Percentiles rank a stretch among this genome's conserved stretches.
phyloP scores from a whole-genome alignment of 2,329 filamentous ascomycete genomes.

The Trichoderma koningii region DNA sequence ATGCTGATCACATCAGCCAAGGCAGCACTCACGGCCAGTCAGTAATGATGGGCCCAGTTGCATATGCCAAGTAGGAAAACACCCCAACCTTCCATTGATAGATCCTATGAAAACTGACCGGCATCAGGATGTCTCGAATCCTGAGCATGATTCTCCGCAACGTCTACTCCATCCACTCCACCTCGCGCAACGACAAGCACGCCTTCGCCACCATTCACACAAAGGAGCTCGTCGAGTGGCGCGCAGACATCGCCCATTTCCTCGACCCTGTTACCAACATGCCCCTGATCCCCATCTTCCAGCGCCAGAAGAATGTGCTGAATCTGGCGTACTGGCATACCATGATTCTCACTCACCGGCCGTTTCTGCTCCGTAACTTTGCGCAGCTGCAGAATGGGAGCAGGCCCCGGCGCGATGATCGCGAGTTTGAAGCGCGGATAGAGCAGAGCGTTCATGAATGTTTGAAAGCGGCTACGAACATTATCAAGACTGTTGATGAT shows the following conservation, averaged over 20 bases:
- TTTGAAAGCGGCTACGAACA: constrained; percentile 11
- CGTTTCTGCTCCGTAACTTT: constrained; percentile 19
- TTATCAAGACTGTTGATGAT: constrained; percentile 19
- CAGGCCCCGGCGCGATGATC: constrained; percentile 14
- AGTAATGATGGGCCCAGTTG: constrained; percentile 12
- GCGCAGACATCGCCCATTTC: constrained; percentile 15
- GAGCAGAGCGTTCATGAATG: constrained; percentile 17
- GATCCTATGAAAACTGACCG: background rate
- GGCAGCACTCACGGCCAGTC: constrained; percentile 19
- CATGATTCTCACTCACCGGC: constrained; percentile 21
- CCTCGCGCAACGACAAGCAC: constrained; percentile 21
- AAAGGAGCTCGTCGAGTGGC: constrained; percentile 15
- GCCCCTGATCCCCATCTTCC: constrained; percentile 22
- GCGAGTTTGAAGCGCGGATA: constrained; percentile 10
- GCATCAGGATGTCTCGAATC: constrained; percentile 15
- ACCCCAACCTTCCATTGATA: too few species aligned
- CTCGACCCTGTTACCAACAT: constrained; percentile 15
- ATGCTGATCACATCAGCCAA: constrained; percentile 13
- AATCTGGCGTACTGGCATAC: constrained; percentile 22
- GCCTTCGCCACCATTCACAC: constrained; percentile 20
- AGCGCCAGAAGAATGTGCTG: constrained; percentile 18
- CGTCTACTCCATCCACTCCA: constrained; percentile 21
- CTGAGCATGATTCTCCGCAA: constrained; percentile 23
- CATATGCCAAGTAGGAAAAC: constrained; percentile 12
- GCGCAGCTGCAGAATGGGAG: constrained; percentile 20